These are phyloP conservation scores for Trypanosoma lewisi DNA, from an alignment of 208 protist genomes.

Conservation along the genomic window DNA sequence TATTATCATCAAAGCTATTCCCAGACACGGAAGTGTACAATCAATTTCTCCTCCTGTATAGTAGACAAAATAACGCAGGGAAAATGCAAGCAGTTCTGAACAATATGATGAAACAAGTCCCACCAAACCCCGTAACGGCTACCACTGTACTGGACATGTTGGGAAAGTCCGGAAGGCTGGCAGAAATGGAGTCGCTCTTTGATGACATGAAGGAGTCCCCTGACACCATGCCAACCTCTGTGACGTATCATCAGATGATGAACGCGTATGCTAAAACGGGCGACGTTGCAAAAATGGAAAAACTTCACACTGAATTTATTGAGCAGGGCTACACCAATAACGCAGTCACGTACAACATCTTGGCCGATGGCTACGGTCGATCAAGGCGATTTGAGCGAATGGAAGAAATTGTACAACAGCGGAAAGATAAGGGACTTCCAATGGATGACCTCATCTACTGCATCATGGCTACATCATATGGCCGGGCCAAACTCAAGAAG, in stretches of 20 bases:
- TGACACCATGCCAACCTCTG: slow-evolving; percentile 83
- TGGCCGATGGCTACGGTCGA: slow-evolving; percentile 79
- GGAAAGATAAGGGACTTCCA: slow-evolving; percentile 42
- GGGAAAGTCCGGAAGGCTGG: slow-evolving; percentile 80
- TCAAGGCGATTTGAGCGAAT: slow-evolving; percentile 72
- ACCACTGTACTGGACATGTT: slow-evolving; percentile 87
- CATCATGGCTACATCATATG: slow-evolving; percentile 79
- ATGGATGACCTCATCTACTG: slow-evolving; percentile 83
- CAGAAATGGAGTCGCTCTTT: slow-evolving; percentile 86
- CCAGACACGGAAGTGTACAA: slow-evolving; percentile 88
- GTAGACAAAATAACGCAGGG: slow-evolving; percentile 64
- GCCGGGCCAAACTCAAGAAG: slow-evolving; percentile 45
- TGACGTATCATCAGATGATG: slow-evolving; percentile 88
- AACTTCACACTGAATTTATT: slow-evolving; percentile 59
- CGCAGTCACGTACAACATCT: slow-evolving; percentile 86
- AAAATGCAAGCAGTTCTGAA: slow-evolving; percentile 87
- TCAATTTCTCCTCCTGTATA: slow-evolving; percentile 81
- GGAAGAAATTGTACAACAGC: slow-evolving; percentile 63
- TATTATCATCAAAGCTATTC: slow-evolving; percentile 77
- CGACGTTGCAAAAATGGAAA: slow-evolving; percentile 85
- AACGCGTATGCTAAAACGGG: slow-evolving; percentile 86
- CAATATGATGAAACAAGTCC: slow-evolving; percentile 88
- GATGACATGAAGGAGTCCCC: slow-evolving; percentile 81
- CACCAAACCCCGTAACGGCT: slow-evolving; percentile 82
- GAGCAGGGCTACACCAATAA: slow-evolving; percentile 67